phyloP scores from a whole-genome alignment of 176 grass and related monocot species.

The Sorghum bicolor region DNA sequence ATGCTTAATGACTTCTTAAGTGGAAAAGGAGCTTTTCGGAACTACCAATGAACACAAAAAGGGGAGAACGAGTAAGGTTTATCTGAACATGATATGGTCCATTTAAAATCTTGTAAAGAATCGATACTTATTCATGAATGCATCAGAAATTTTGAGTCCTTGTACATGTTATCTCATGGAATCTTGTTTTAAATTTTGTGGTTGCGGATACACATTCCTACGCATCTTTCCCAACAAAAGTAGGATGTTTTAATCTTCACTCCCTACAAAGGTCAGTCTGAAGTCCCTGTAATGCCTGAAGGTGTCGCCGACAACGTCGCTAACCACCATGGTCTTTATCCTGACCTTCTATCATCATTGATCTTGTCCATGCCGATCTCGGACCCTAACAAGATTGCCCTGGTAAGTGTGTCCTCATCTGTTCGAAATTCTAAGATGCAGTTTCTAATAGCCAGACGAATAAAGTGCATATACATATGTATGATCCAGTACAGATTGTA shows the following conservation, averaged over 20 bases:
- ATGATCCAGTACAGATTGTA: too few relatives aligned
- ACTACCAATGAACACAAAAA: not conserved
- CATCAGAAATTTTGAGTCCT: not conserved
- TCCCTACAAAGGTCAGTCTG: conserved; percentile 53
- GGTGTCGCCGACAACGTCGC: conserved; percentile 38
- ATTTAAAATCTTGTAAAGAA: not conserved
- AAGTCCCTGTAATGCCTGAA: conserved; percentile 57
- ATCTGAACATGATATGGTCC: not conserved
- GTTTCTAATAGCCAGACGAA: conserved; percentile 39
- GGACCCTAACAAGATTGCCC: conserved; percentile 47
- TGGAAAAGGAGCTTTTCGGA: not conserved
- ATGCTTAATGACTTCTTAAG: not conserved
- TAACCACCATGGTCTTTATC: too few relatives aligned
- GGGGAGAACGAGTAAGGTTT: too few relatives aligned
- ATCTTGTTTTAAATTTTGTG: not conserved
- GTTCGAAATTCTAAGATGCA: conserved; percentile 65
- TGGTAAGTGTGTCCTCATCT: conserved; percentile 50
- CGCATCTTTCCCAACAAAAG: not conserved
- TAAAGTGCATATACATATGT: not conserved
- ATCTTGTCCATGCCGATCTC: conserved; percentile 55
- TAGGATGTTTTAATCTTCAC: not conserved
- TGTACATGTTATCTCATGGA: not conserved
- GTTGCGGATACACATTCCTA: not conserved
- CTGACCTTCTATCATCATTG: not conserved
- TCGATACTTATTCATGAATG: not conserved